A percentile compares a stretch with the other conserved stretches of the same genome.
phyloP scores from a whole-genome alignment of 345 rosid species.

The Eucalyptus lansdowneana region DNA sequence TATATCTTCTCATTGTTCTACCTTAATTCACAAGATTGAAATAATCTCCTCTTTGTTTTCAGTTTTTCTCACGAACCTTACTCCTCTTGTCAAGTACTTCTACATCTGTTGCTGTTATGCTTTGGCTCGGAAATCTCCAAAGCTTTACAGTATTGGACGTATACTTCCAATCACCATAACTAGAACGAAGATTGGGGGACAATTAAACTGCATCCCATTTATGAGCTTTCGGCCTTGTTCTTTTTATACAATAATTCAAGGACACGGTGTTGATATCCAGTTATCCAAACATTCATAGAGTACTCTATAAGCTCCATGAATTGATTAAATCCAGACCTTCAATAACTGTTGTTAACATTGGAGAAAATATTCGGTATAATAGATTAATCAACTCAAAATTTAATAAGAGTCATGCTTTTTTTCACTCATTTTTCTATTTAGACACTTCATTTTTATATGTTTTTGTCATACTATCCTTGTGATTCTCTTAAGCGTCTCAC shows the following conservation, averaged over 20 bases:
- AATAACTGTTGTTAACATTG: background rate
- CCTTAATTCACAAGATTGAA: background rate
- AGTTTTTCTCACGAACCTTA: background rate
- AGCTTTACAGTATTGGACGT: background rate
- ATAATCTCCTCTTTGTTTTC: background rate
- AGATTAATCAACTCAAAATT: too few relatives aligned
- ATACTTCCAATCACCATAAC: background rate
- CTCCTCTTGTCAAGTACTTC: background rate
- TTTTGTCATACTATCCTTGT: too few relatives aligned
- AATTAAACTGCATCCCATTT: background rate
- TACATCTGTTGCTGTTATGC: background rate
- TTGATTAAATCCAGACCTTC: accelerated
- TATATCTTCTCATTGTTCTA: background rate
- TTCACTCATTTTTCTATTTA: too few relatives aligned
- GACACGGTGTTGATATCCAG: background rate
- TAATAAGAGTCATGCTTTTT: too few relatives aligned
- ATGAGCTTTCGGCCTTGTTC: background rate
- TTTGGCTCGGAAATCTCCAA: background rate
- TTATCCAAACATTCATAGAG: background rate
- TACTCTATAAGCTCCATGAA: background rate
- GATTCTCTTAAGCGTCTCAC: too few relatives aligned
- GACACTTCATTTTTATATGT: too few relatives aligned
- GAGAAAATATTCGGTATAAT: too few relatives aligned
- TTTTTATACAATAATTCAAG: background rate
- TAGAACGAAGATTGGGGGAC: background rate